Evolutionary conservation across 352 stramenopile genomes (phyloP).

Genomic region (Phytophthora megakarya): DNA sequence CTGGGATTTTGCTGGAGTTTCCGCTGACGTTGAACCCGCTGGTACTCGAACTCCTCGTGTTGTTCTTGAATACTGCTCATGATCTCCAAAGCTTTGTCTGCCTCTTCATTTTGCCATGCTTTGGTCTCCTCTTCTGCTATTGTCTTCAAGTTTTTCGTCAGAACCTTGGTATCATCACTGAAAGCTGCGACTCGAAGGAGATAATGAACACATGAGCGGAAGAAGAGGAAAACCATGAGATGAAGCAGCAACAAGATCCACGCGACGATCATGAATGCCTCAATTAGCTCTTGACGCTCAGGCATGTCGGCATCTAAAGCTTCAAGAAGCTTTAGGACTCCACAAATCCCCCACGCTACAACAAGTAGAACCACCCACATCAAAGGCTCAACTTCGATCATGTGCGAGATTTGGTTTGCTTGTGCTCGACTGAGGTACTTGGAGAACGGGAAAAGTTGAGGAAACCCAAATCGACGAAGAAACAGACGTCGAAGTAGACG

Average conservation of each 20-base stretch:
- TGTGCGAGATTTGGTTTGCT: slow-evolving; percentile 76
- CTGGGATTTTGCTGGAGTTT: slow-evolving; percentile 16
- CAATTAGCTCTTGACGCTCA: slow-evolving; percentile 36
- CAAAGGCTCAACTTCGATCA: slow-evolving; percentile 72
- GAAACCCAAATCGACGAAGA: slow-evolving; percentile 43
- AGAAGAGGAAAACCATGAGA: slow-evolving; percentile 45
- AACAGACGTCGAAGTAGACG: slow-evolving; percentile 51
- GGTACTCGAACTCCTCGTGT: slow-evolving; percentile 30
- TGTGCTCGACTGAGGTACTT: slow-evolving; percentile 76
- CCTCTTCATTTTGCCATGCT: slow-evolving; percentile 26
- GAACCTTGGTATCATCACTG: slow-evolving; percentile 18
- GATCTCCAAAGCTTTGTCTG: slow-evolving; percentile 23
- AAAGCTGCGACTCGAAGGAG: slow-evolving; percentile 42
- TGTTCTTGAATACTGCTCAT: slow-evolving; percentile 31
- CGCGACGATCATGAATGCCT: slow-evolving; percentile 39
- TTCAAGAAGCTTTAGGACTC: slow-evolving; percentile 20
- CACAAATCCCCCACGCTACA: slow-evolving; percentile 48
- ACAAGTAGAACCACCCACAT: slow-evolving; percentile 62
- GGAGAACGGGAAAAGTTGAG: slow-evolving; percentile 61
- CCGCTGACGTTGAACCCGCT: slow-evolving; percentile 9
- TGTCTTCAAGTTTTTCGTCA: slow-evolving; percentile 15
- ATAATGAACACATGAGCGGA: slow-evolving; percentile 41
- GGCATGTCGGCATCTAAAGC: slow-evolving; percentile 16
- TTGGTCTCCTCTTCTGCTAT: slow-evolving; percentile 32
- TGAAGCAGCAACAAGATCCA: slow-evolving; percentile 45